Conservation (phyloP, 1,284 basidiomycete species). For the Papiliotrema nemorosa region DNA sequence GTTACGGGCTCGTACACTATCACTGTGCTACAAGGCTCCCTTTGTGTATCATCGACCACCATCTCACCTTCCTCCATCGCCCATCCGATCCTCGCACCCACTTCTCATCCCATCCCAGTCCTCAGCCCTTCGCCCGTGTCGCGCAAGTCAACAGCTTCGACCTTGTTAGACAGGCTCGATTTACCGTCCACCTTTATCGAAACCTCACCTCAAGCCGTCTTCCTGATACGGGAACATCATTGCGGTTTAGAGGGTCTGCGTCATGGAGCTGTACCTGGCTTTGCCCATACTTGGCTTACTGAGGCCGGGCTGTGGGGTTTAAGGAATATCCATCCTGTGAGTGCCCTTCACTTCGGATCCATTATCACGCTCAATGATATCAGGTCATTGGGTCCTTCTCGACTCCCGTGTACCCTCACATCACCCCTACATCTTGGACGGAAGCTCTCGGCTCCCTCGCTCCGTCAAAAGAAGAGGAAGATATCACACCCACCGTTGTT, state of each 20-base stretch:
- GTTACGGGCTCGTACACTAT: slow-evolving; percentile 35
- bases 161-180: slow-evolving; percentile 9
- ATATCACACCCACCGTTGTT: slow-evolving; percentile 39
- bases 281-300: slow-evolving; percentile 44
- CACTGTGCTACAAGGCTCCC: slow-evolving; percentile 29
- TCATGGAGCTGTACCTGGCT: slow-evolving; percentile 41
- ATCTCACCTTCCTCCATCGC: slow-evolving; percentile 52
- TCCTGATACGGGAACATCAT: slow-evolving; percentile 38
- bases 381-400: slow-evolving; percentile 33
- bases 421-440: slow-evolving; percentile 60
- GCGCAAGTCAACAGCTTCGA: neutral
- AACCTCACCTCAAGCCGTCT: slow-evolving; percentile 15
- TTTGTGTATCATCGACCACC: slow-evolving; percentile 39
- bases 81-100: slow-evolving; percentile 51
- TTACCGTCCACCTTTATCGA: slow-evolving; percentile 20
- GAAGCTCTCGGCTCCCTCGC: slow-evolving; percentile 48
- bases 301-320: slow-evolving; percentile 51
- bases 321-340: slow-evolving; percentile 58
- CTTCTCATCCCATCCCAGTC: slow-evolving; percentile 55
- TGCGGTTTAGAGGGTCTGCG: slow-evolving; percentile 41
- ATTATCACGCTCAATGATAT: neutral
- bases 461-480: slow-evolving; percentile 10
- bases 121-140: slow-evolving; percentile 38
- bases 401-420: slow-evolving; percentile 51
- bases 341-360: slow-evolving; percentile 25